Evolutionary conservation across 192 early-diverging fungal genomes (phyloP).

Genomic region (Podila epigama): DNA sequence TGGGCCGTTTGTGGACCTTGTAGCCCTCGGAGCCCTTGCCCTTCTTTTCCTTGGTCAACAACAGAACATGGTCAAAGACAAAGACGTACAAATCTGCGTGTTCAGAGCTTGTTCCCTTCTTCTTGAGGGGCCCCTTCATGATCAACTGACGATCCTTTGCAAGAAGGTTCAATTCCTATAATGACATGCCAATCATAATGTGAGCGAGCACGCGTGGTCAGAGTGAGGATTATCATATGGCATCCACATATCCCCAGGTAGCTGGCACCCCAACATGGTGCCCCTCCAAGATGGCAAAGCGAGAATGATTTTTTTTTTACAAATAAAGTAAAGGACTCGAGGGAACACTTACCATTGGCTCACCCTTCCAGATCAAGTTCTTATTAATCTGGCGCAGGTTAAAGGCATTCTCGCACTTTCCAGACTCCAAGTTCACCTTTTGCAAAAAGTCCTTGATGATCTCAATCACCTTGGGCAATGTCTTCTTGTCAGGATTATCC

Average conservation of each 20-base stretch:
- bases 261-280: too few relatives aligned
- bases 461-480: constrained; percentile 76
- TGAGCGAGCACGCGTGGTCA: too few relatives aligned
- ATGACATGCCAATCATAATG: not conserved
- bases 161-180: constrained; percentile 75
- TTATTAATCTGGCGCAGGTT: constrained; percentile 79
- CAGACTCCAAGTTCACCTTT: constrained; percentile 87
- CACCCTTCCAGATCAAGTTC: constrained; percentile 66
- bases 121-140: constrained; percentile 82
- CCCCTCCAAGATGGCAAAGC: not conserved
- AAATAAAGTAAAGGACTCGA: not conserved
- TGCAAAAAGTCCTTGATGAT: constrained; percentile 77
- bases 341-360: constrained; percentile 31
- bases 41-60: constrained; percentile 75
- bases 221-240: too few relatives aligned
- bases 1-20: constrained; percentile 76
- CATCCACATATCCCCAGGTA: too few relatives aligned
- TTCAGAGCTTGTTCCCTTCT: constrained; percentile 63
- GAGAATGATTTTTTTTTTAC: not conserved
- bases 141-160: constrained; percentile 75
- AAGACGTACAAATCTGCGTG: constrained; percentile 77
- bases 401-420: constrained; percentile 87
- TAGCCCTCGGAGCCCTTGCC: constrained; percentile 65
- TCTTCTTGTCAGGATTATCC: constrained; percentile 77
- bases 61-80: constrained; percentile 88